phyloP scores from a whole-genome alignment of 768 basidiomycete genomes.

The Steccherinum ochraceum region DNA sequence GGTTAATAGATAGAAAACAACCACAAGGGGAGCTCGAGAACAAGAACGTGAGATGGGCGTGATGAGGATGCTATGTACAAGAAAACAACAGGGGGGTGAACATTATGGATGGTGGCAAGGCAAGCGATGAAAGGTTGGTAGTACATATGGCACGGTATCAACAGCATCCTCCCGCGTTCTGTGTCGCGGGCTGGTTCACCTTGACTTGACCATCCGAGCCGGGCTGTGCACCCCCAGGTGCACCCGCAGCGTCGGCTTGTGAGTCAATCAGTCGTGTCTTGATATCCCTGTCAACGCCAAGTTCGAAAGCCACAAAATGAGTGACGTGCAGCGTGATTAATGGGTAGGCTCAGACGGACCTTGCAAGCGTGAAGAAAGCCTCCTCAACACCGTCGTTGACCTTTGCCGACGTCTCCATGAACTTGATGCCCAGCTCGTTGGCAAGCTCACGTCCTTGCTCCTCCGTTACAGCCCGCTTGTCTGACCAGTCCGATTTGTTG shows the following conservation, averaged over 20 bases:
- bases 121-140: not conserved
- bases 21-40: not conserved
- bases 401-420: constrained; percentile 98
- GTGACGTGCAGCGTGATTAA: too few species aligned
- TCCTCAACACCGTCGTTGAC: constrained; percentile 97
- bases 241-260: constrained; percentile 55
- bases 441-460: constrained; percentile 92
- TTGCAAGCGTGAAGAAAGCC: constrained; percentile 94
- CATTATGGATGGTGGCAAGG: not conserved
- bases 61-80: not conserved
- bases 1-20: not conserved
- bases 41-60: not conserved
- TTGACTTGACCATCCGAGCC: constrained; percentile 54
- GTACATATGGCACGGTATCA: constrained; percentile 15
- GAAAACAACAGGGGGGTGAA: not conserved
- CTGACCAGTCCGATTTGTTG: constrained; percentile 98
- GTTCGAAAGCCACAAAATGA: not conserved
- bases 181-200: constrained; percentile 52
- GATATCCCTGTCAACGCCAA: constrained; percentile 65
- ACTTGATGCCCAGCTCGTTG: constrained; percentile 88
- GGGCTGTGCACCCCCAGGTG: constrained; percentile 26
- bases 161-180: constrained; percentile 46
- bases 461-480: constrained; percentile 88
- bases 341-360: too few species aligned
- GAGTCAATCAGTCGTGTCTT: constrained; percentile 97